Evolutionary conservation across 2,329 filamentous ascomycete genomes (phyloP).

Genomic region (Pseudogymnoascus sp.): DNA sequence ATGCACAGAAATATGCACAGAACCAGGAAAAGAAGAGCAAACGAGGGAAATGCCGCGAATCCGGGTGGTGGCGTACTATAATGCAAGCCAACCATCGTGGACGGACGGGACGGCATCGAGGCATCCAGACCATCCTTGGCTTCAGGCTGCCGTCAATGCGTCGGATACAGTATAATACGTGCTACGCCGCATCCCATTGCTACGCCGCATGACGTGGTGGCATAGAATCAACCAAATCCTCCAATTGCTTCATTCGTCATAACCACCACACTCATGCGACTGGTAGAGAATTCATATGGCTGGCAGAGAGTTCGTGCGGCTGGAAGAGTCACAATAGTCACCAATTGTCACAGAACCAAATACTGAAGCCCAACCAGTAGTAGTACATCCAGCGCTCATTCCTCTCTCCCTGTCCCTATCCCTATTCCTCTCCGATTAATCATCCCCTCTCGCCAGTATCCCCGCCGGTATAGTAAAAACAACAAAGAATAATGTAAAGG

Average conservation of each 20-base stretch:
- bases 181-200: not conserved
- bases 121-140: not conserved
- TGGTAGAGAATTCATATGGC: no score
- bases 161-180: not conserved
- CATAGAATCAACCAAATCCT: not conserved
- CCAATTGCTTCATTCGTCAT: not conserved
- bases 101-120: not conserved
- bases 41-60: not conserved
- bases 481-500: conserved; percentile 8
- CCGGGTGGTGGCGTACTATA: not conserved
- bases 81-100: not conserved
- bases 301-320: not conserved
- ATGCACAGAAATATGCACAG: not conserved
- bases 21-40: no score
- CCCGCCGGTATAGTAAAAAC: not conserved
- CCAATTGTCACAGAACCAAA: not conserved
- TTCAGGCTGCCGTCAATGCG: not conserved
- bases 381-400: not conserved
- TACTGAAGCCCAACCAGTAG: not conserved
- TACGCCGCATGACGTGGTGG: not conserved
- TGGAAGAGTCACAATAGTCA: not conserved
- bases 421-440: not conserved
- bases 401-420: not conserved
- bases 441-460: not conserved
- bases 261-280: not conserved